Base-by-base conservation (phyloP, 208 protist species). In the Endotrypanum monterogeii region DNA sequence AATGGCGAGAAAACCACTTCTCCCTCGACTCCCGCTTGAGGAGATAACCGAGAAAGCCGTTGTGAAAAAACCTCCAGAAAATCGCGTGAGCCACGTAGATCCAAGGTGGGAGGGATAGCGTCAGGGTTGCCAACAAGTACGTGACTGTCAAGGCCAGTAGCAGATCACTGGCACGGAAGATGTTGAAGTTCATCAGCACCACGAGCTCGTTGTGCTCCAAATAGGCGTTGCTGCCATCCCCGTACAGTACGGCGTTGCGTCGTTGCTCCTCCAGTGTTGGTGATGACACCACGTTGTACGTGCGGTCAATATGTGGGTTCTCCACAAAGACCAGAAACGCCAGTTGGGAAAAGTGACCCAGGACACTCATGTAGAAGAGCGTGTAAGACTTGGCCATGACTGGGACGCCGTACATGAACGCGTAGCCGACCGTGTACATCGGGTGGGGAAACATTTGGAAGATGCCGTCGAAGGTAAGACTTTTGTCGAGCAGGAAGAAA, bases 361-460 rank as follows among this genome's bases (percentile, higher is more conserved):
- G 91, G 20, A 99, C 82, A 68, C 86, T 91, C 67, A 97, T 84
- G 85, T 97, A 98, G 51, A 99, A 93, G 55, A 98, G 86, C 25
- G 90, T 96, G 81, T 96, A 97, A 0, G 91, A 98, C 73, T 92
- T 92, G 30, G 93, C 76, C 76, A 99, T 93, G 55, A 98, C 65
- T n/a, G 80, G 85, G 30, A 94, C 77, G 37, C 97, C 98, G 82
- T 98, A 98, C 82, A 96, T 97, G 78, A 98, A 98, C 54, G 86
- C 78, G 78, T 98, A 98, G 46, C 90, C 97, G 57, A 98, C 94
- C 14, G 96, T 98, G 74, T 98, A 99, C 97, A 98, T 98, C 23
- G 95, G 96, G 80, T 98, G 96, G 44, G 95, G 95, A 66, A 98
- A 93, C 88, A 98, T 98, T 60, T 97, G 91, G 67, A 98, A 99